phyloP scores from a whole-genome alignment of 805 yeast genomes.

The Yamadazyma phyllophila region DNA sequence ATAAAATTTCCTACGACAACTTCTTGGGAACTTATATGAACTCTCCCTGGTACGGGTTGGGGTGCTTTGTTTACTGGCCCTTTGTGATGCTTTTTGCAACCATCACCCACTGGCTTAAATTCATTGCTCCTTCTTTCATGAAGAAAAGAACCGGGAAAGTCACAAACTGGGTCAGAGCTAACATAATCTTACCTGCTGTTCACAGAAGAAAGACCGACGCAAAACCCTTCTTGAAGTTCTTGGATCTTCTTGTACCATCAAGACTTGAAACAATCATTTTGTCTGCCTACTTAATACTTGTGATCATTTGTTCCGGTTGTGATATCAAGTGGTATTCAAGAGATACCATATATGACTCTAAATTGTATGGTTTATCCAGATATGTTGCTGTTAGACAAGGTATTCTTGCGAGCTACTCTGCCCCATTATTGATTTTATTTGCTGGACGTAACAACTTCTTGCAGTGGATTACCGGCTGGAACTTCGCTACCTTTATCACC shows the following conservation, averaged over 20 bases:
- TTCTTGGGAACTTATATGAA: conserved; percentile 23
- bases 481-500: conserved; percentile 38
- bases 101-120: conserved; percentile 39
- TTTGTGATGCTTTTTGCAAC: conserved; percentile 41
- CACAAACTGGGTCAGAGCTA: conserved; percentile 22
- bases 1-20: conserved; percentile 11
- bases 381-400: conserved; percentile 54
- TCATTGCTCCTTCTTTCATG: conserved; percentile 37
- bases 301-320: conserved; percentile 17
- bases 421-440: conserved; percentile 54
- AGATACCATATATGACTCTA: conserved; percentile 27
- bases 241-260: conserved; percentile 32
- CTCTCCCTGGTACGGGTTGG: conserved; percentile 33
- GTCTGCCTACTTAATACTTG: conserved; percentile 18
- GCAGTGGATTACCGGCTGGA: conserved; percentile 60
- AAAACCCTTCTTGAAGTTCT: conserved; percentile 16
- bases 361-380: conserved; percentile 21
- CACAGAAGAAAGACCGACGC: conserved; percentile 21
- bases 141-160: conserved; percentile 27
- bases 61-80: conserved; percentile 49
- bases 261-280: conserved; percentile 34
- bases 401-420: conserved; percentile 41
- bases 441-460: conserved; percentile 64
- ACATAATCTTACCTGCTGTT: conserved; percentile 29
- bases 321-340: conserved; percentile 16